Conservation (phyloP, 257 asterid genomes). For the Dorcoceras hygrometricum region DNA sequence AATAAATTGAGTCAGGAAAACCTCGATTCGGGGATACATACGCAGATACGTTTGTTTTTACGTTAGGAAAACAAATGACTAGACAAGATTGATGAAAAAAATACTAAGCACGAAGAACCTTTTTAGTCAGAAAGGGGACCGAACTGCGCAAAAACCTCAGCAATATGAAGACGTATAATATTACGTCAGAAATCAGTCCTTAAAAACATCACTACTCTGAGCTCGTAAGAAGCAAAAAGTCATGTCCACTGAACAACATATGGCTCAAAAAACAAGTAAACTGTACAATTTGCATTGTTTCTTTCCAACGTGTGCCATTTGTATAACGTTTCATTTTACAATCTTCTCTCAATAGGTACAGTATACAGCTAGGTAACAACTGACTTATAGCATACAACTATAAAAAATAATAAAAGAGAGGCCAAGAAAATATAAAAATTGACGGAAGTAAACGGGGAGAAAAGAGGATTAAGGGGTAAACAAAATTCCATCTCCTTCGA, state of each 20-base stretch:
- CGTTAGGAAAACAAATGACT: no score
- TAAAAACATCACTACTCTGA: no score
- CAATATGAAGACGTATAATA: no score
- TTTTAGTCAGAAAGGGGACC: no score
- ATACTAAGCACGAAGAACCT: no score
- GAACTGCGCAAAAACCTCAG: no score
- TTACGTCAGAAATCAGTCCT: no score
- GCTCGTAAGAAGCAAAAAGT: not conserved
- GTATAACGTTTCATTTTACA: conserved; percentile 25
- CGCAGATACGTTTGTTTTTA: no score
- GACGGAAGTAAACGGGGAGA: not conserved
- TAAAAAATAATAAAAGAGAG: conserved; percentile 21
- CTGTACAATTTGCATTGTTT: conserved; percentile 52
- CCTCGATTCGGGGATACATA: no score
- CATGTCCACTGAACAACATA: not conserved
- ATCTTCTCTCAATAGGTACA: conserved; percentile 49
- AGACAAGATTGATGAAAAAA: no score
- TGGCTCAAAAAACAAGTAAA: conserved; percentile 39
- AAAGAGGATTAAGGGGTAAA: conserved; percentile 1
- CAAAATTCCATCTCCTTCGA: conserved; percentile 23
- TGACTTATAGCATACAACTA: conserved; percentile 43
- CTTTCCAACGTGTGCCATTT: conserved; percentile 28
- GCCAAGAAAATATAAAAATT: not conserved
- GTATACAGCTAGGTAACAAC: conserved; percentile 36
- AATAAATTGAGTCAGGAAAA: no score